Percentiles rank a stretch among this genome's conserved stretches.
These are phyloP conservation scores for Babesia bigemina DNA, from an alignment of 169 alveolate species.

Conservation along the genomic window DNA sequence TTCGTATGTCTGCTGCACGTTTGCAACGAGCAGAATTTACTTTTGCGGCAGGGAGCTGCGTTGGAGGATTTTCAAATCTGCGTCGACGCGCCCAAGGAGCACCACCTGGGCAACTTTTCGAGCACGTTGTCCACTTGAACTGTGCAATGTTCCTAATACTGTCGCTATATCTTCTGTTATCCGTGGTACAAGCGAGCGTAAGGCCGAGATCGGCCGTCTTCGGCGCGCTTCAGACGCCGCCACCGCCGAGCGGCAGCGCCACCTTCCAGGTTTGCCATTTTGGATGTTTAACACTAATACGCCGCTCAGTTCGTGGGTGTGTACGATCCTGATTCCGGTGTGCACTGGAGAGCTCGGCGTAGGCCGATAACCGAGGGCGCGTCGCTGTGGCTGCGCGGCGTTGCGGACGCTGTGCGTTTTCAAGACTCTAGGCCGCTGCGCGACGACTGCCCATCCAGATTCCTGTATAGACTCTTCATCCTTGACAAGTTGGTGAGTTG, in stretches of 20 bases:
- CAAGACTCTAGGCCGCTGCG: constrained; percentile 12
- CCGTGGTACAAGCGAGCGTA: constrained; percentile 3
- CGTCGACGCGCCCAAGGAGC: constrained; percentile 40
- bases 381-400: background rate
- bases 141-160: constrained; percentile 1
- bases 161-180: background rate
- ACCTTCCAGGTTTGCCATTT: constrained; percentile 6
- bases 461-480: constrained; percentile 25
- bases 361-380: constrained; percentile 7
- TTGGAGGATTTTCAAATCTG: constrained; percentile 34
- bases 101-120: constrained; percentile 29
- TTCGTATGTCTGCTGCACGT: constrained; percentile 70
- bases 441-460: constrained; percentile 21
- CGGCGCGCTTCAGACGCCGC: constrained; percentile 60
- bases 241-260: constrained; percentile 1
- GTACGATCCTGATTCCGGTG: constrained; percentile 44
- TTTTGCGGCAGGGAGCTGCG: constrained; percentile 18
- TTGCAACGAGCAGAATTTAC: constrained; percentile 65
- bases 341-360: constrained; percentile 46
- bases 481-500: constrained; percentile 33
- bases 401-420: constrained; percentile 20
- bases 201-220: constrained; percentile 49
- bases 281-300: background rate
- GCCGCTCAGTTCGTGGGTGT: constrained; percentile 52
- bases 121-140: background rate